Base-by-base conservation (phyloP, 768 basidiomycete species). In the Boletus coccyginus region DNA sequence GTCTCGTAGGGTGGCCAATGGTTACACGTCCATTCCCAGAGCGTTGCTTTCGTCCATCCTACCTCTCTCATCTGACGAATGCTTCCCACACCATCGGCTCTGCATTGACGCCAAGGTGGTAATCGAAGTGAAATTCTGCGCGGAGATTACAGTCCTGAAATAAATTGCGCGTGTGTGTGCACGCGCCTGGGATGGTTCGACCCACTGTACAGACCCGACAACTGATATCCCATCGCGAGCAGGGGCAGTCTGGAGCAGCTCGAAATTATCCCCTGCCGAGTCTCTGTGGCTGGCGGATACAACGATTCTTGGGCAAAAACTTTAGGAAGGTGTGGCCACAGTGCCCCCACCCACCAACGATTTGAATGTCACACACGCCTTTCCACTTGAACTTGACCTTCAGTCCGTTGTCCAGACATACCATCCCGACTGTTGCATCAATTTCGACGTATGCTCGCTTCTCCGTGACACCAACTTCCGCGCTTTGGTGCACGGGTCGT, bases 381-480 rank as follows among this genome's bases (percentile, higher is more conserved):
- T 64, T 53, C 68, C 77, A 83, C 24, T 78, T 76, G 7, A 74
- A 66, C 62, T 76, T 77, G 41, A 87, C 70, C 54, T 69, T 70
- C 54, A 82, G 70, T 29, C 79, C 84, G 3, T 75, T 74, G 50
- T 83, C 76, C 24, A 87, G 70, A 61, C 85, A 86, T n/a, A 68
- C 64, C 61, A 79, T 76, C 21, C 75, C 72, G n/a, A 85, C 81
- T 16, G 75, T 73, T 3, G 66, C 70, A 64, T 87, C 86, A 12
- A 85, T 78, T 69, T 87, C 85, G 46, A 87, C 83, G 65, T 83
- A 85, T n/a, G 85, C 84, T 17, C 83, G 80, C 78, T 85, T 86
- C 14, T 75, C 72, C 31, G 85, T 87, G 41, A 85, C 84, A n/a
- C 85, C 84, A 51, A 76, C 76, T 61, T 81, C 77, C 47, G 86